A percentile compares a stretch with the other conserved stretches of the same genome.
These are phyloP conservation scores for Pleurotus djamor DNA, from an alignment of 768 basidiomycete genomes.

Conservation along the genomic window DNA sequence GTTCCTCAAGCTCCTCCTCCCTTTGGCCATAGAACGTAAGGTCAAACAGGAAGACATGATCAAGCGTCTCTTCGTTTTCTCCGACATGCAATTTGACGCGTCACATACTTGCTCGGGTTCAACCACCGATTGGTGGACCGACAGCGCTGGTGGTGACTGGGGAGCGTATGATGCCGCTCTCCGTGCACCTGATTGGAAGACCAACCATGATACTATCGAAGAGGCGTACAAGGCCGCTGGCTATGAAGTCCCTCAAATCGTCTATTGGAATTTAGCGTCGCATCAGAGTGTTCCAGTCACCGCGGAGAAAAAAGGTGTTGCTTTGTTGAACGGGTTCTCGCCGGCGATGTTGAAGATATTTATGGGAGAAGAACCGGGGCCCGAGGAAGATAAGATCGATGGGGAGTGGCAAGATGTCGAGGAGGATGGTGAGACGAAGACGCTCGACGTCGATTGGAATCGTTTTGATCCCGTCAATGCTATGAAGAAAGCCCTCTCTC, in stretches of 20 bases:
- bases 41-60: conserved; percentile 72
- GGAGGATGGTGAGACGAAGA: conserved; percentile 23
- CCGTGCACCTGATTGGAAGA: conserved; percentile 42
- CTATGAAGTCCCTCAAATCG: conserved; percentile 71
- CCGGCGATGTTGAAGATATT: conserved; percentile 71
- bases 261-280: conserved; percentile 63
- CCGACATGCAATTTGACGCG: conserved; percentile 77
- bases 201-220: conserved; percentile 58
- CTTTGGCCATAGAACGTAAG: conserved; percentile 52
- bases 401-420: conserved; percentile 32
- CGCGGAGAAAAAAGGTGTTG: conserved; percentile 57
- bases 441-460: conserved; percentile 22
- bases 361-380: conserved; percentile 42
- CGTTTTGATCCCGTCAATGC: conserved; percentile 37
- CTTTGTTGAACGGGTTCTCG: conserved; percentile 69
- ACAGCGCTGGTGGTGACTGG: not conserved
- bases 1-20: conserved; percentile 63
- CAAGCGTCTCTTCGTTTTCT: conserved; percentile 73
- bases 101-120: not conserved
- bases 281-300: conserved; percentile 42
- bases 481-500: conserved; percentile 41
- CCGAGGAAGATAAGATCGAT: conserved; percentile 12
- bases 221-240: conserved; percentile 56
- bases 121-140: not conserved
- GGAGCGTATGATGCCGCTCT: not conserved